Conservation (phyloP, 805 yeast genomes). For the Yamadazyma sp. region DNA sequence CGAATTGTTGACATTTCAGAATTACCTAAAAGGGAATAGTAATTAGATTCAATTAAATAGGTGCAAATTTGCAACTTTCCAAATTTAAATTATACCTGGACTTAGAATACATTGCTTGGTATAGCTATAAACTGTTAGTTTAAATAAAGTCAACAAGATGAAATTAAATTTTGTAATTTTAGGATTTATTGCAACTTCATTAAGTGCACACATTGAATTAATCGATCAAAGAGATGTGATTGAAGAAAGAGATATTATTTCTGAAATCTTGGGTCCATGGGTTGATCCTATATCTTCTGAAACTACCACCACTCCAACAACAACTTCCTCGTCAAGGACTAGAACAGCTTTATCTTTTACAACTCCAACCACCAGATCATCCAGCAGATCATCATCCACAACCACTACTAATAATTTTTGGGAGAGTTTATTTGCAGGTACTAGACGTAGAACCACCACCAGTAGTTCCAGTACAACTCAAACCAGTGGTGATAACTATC, state of each 20-base stretch:
- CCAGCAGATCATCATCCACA: neutral
- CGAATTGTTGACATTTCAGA: constrained; percentile 4
- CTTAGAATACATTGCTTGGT: neutral
- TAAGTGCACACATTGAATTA: too few relatives aligned
- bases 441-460: neutral
- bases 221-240: neutral
- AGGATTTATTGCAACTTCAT: neutral
- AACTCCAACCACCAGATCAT: constrained; percentile 1
- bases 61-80: neutral
- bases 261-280: constrained; percentile 3
- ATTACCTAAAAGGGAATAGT: constrained; percentile 4
- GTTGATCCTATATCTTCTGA: constrained; percentile 4
- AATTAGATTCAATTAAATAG: neutral
- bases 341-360: constrained; percentile 2
- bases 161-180: neutral
- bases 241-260: constrained; percentile 3
- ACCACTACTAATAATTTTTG: neutral
- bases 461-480: neutral
- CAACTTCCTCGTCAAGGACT: neutral
- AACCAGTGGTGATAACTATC: constrained; percentile 1
- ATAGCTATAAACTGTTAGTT: constrained; percentile 1
- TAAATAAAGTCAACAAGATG: neutral
- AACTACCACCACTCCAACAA: constrained; percentile 5
- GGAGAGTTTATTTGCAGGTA: neutral
- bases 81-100: neutral